phyloP scores from a whole-genome alignment of 257 asterid genomes.

The Vinca minor region DNA sequence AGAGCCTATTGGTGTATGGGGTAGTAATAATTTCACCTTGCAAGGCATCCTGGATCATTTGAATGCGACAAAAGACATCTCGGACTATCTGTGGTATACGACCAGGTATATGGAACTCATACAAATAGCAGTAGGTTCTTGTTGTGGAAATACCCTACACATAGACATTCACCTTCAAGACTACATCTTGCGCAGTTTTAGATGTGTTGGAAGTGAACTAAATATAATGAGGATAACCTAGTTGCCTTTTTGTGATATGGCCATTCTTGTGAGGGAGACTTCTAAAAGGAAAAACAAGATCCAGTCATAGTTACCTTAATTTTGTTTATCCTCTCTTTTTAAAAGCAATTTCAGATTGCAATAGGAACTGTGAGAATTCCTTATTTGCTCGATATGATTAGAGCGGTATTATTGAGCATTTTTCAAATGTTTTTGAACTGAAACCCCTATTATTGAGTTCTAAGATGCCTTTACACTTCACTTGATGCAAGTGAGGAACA shows the following conservation, averaged over 20 bases:
- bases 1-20: slow-evolving; percentile 87
- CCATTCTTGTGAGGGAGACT: not conserved
- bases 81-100: slow-evolving; percentile 84
- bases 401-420: not conserved
- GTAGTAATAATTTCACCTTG: slow-evolving; percentile 52
- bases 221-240: not conserved
- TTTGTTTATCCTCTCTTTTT: not conserved
- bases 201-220: not conserved
- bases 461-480: too few species aligned
- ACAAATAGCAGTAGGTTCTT: not conserved
- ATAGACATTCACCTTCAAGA: not conserved
- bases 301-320: not conserved
- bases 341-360: not conserved
- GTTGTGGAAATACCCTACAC: not conserved
- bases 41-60: slow-evolving; percentile 82
- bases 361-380: not conserved
- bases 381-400: not conserved
- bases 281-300: not conserved
- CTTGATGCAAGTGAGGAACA: not conserved
- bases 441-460: not conserved
- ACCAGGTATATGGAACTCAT: slow-evolving; percentile 43
- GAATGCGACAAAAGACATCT: slow-evolving; percentile 67
- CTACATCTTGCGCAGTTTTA: not conserved
- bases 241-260: not conserved
- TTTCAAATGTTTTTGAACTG: not conserved